These are phyloP conservation scores for Puccinia polysora DNA, from an alignment of 1,284 basidiomycete species.

Conservation along the genomic window DNA sequence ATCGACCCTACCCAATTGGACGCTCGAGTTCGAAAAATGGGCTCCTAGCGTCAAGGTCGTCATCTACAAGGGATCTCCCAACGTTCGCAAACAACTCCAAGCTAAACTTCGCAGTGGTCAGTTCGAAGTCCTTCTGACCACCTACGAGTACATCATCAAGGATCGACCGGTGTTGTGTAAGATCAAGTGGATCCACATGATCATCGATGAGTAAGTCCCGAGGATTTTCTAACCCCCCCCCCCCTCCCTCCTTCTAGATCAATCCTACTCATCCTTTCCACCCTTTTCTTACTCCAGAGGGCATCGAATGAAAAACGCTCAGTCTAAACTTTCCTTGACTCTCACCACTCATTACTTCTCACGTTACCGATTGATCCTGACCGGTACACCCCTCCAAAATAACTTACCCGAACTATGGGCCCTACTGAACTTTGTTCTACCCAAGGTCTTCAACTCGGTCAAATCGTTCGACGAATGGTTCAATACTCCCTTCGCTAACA, in stretches of 20 bases:
- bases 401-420: slow-evolving; percentile 98
- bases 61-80: slow-evolving; percentile 89
- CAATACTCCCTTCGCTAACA: slow-evolving; percentile 98
- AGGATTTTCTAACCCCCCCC: too few relatives aligned
- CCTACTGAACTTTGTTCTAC: slow-evolving; percentile 93
- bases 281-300: slow-evolving; percentile 65
- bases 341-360: slow-evolving; percentile 89
- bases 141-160: slow-evolving; percentile 99
- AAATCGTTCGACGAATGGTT: slow-evolving; percentile 99
- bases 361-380: slow-evolving; percentile 89
- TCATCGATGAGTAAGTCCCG: slow-evolving; percentile 74
- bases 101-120: slow-evolving; percentile 58
- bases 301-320: slow-evolving; percentile 99
- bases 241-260: too few relatives aligned
- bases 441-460: slow-evolving; percentile 98
- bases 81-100: slow-evolving; percentile 70
- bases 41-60: slow-evolving; percentile 79
- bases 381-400: slow-evolving; percentile 90
- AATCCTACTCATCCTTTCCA: too few relatives aligned
- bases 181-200: slow-evolving; percentile 97
- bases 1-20: slow-evolving; percentile 98
- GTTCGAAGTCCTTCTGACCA: slow-evolving; percentile 94
- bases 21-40: slow-evolving; percentile 95
- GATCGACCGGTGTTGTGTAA: slow-evolving; percentile 83
- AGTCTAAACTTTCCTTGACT: slow-evolving; percentile 87